Percentiles rank a stretch among this genome's conserved stretches.
These are phyloP conservation scores for Sugiyamaella castrensis DNA, from an alignment of 1,139 yeast species.

Conservation along the genomic window DNA sequence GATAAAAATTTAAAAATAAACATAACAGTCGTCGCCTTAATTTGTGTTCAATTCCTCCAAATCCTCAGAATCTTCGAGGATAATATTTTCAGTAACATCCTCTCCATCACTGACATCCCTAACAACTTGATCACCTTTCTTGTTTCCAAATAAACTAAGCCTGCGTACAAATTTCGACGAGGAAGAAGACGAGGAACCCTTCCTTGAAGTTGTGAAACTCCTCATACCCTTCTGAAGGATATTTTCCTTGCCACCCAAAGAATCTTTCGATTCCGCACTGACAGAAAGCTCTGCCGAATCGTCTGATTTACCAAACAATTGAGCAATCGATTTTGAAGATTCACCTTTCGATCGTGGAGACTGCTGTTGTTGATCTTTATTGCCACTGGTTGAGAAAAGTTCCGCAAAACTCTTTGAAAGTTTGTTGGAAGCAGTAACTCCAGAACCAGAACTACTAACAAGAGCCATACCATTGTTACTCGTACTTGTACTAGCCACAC, in stretches of 20 bases:
- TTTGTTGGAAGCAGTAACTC: constrained; percentile 15
- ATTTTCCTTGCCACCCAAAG: constrained; percentile 20
- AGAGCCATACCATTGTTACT: constrained; percentile 3
- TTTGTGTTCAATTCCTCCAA: too few relatives aligned
- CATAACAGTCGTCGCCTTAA: too few relatives aligned
- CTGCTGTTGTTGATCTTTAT: constrained; percentile 9
- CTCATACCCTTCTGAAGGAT: constrained; percentile 34
- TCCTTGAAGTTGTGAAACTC: constrained; percentile 23
- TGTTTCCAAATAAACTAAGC: constrained; percentile 31
- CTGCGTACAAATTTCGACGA: constrained; percentile 32
- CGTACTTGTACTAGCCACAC: constrained; percentile 6
- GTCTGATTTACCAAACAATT: constrained; percentile 24
- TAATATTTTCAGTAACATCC: constrained; percentile 17
- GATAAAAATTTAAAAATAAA: not conserved
- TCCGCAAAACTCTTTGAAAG: constrained; percentile 30
- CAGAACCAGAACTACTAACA: constrained; percentile 4
- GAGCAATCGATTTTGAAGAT: constrained; percentile 26
- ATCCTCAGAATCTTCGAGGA: constrained; percentile 20
- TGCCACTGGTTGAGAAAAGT: constrained; percentile 23
- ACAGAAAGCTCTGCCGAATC: constrained; percentile 21
- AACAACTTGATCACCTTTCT: constrained; percentile 22
- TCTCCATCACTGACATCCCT: constrained; percentile 20
- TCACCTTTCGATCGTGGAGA: constrained; percentile 15
- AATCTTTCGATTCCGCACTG: constrained; percentile 20
- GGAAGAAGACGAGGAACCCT: constrained; percentile 19